Evolutionary conservation across 2,329 filamentous ascomycete genomes (phyloP).

Genomic region (Grosmannia penicillata): DNA sequence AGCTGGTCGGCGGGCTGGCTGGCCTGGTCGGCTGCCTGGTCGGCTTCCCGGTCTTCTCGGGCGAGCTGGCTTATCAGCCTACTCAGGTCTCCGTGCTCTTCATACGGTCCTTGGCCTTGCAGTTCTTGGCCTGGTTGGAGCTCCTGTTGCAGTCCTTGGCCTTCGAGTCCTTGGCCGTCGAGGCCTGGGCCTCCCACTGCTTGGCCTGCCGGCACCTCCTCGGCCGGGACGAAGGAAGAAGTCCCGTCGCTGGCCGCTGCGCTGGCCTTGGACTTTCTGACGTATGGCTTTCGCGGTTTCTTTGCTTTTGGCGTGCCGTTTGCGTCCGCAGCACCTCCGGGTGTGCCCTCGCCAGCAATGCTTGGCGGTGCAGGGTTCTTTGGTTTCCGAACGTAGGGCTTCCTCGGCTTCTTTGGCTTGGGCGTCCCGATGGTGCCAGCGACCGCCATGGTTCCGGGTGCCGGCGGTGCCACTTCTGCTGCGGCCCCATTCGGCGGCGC

Average conservation of each 20-base stretch:
- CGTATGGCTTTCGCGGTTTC: too few species aligned
- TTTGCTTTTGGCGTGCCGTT: too few species aligned
- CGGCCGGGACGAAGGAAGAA: too few species aligned
- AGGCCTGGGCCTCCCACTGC: too few species aligned
- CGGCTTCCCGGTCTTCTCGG: too few species aligned
- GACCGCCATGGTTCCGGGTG: not conserved
- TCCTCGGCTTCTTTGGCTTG: slow-evolving; percentile 3
- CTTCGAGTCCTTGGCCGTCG: too few species aligned
- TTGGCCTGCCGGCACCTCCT: too few species aligned
- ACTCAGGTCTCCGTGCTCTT: not conserved
- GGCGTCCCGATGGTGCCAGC: not conserved
- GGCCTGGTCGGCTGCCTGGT: not conserved
- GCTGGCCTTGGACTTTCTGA: too few species aligned
- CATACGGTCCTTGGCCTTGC: not conserved
- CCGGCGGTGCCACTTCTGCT: not conserved
- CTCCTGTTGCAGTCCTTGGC: not conserved
- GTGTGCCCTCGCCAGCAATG: too few species aligned
- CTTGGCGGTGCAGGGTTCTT: not conserved
- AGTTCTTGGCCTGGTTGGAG: too few species aligned
- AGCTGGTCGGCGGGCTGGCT: not conserved
- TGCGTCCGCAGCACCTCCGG: not conserved
- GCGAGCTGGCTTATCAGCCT: not conserved
- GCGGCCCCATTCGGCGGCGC: not conserved
- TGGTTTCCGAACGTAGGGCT: not conserved
- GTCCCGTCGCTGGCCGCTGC: too few species aligned